These are phyloP conservation scores for Pichia ethanolica DNA, from an alignment of 805 yeast genomes.

Conservation along the genomic window DNA sequence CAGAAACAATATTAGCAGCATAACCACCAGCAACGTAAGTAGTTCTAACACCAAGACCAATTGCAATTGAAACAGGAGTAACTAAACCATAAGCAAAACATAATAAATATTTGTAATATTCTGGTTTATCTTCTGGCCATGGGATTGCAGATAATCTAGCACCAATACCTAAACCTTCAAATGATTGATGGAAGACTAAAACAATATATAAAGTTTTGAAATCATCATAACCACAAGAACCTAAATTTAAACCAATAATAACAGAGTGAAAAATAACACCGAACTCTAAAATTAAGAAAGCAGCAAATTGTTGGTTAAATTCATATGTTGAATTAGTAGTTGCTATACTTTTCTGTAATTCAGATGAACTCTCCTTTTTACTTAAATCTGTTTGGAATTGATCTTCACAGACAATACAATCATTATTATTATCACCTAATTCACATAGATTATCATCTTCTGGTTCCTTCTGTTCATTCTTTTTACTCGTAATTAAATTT, in stretches of 20 bases:
- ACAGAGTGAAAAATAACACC: conserved; percentile 77
- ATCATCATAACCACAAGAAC: conserved; percentile 60
- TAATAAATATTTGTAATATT: conserved; percentile 36
- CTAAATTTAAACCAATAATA: conserved; percentile 66
- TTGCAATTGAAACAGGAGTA: conserved; percentile 66
- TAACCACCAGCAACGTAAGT: conserved; percentile 48
- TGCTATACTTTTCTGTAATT: conserved; percentile 10
- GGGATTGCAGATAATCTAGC: conserved; percentile 53
- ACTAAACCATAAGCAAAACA: conserved; percentile 45
- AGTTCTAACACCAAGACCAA: conserved; percentile 66
- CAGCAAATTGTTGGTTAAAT: conserved; percentile 14
- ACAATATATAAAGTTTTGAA: conserved; percentile 62
- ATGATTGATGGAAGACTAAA: conserved; percentile 61
- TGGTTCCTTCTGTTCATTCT: conserved; percentile 18
- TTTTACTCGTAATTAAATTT: conserved; percentile 22
- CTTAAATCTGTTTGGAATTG: not conserved
- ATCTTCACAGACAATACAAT: not conserved
- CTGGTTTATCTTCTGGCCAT: conserved; percentile 28
- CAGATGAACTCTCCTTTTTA: conserved; percentile 7
- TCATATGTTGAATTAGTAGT: conserved; percentile 1
- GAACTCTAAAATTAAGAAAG: conserved; percentile 40
- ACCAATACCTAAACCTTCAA: conserved; percentile 80
- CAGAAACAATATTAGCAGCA: conserved; percentile 53
- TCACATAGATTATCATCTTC: conserved; percentile 5
- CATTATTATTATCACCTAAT: not conserved